Evolutionary conservation across 495 filamentous ascomycete species (phyloP).

Genomic region (Venustampulla echinocandica): DNA sequence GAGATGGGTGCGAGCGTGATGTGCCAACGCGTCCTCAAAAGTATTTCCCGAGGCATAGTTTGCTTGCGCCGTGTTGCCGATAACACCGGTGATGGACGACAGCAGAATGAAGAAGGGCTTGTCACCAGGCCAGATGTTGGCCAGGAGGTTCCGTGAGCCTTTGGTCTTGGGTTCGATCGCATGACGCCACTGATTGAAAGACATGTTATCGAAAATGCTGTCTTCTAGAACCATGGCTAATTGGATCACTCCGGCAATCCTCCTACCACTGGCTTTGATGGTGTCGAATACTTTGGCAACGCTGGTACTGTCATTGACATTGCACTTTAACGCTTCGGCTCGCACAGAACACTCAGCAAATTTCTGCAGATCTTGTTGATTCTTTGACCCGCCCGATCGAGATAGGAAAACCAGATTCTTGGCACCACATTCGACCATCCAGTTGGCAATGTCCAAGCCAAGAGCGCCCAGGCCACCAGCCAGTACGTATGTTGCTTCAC

Average conservation of each 20-base stretch:
- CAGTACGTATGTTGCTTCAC: constrained; percentile 46
- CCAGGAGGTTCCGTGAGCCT: not conserved
- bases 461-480: constrained; percentile 49
- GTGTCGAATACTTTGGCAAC: not conserved
- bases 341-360: not conserved
- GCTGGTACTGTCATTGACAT: not conserved
- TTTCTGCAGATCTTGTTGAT: not conserved
- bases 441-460: constrained; percentile 38
- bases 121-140: not conserved
- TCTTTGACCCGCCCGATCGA: constrained; percentile 23
- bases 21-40: not conserved
- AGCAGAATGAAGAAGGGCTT: not conserved
- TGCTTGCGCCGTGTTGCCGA: not conserved
- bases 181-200: not conserved
- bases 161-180: not conserved
- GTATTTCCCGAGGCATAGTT: not conserved
- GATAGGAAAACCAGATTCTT: constrained; percentile 49
- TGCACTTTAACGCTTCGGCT: not conserved
- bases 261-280: not conserved
- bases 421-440: constrained; percentile 47
- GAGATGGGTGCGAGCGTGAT: too few relatives aligned
- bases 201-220: not conserved
- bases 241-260: not conserved
- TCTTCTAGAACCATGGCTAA: not conserved
- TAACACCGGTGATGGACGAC: not conserved